A percentile compares a stretch with the other conserved stretches of the same genome.
Conservation (phyloP, 352 stramenopile genomes). For the Porosira glacialis region DNA sequence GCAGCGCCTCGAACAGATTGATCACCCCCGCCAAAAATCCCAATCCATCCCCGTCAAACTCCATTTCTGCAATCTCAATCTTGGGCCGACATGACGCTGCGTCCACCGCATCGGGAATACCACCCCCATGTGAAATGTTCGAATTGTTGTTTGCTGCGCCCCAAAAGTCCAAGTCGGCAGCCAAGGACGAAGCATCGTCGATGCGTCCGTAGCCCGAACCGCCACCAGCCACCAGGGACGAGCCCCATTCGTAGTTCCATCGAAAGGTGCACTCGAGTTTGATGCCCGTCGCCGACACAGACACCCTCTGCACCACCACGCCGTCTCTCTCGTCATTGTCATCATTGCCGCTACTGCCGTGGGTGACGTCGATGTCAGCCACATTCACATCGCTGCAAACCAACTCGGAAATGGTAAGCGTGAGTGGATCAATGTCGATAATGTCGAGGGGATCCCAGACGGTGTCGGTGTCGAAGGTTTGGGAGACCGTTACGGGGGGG, state of each 20-base stretch:
- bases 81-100: constrained; percentile 52
- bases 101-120: constrained; percentile 15
- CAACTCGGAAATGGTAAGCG: constrained; percentile 54
- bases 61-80: constrained; percentile 39
- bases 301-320: too few species aligned
- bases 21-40: constrained; percentile 41
- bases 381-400: constrained; percentile 48
- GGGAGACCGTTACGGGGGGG: too few species aligned
- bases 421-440: too few species aligned
- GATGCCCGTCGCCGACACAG: constrained; percentile 37
- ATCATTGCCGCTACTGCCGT: too few species aligned
- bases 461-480: too few species aligned
- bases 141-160: constrained; percentile 25
- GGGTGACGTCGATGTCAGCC: constrained; percentile 46
- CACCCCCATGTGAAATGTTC: constrained; percentile 21
- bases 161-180: constrained; percentile 16
- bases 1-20: constrained; percentile 47
- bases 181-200: not conserved
- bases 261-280: constrained; percentile 52
- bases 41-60: constrained; percentile 46
- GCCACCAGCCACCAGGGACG: constrained; percentile 21
- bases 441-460: too few species aligned
- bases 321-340: too few species aligned
- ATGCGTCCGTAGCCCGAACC: not conserved
- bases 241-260: constrained; percentile 46